Conservation (phyloP, 192 early-diverging fungal species). For the Gaertneriomyces semiglobifer region DNA sequence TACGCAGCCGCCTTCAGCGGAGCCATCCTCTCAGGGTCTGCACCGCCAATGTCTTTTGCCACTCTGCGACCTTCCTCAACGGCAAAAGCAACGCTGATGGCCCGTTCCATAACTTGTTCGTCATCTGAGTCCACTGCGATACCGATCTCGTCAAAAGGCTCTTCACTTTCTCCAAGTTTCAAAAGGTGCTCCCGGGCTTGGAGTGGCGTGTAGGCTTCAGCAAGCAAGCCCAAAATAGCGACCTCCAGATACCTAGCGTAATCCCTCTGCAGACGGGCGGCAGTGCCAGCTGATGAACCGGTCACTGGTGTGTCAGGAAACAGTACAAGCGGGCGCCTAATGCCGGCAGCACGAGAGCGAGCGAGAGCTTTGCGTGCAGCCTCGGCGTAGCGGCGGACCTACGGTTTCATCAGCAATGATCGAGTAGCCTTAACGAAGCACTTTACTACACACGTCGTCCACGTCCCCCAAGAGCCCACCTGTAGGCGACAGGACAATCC, state of each 20-base stretch:
- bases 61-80: conserved; percentile 73
- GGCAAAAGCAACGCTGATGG: conserved; percentile 53
- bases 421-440: too few species aligned
- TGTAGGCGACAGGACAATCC: conserved; percentile 72
- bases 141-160: conserved; percentile 59
- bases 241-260: conserved; percentile 72
- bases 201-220: conserved; percentile 71
- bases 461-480: conserved; percentile 68
- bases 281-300: neutral
- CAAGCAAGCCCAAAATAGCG: conserved; percentile 66
- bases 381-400: conserved; percentile 63
- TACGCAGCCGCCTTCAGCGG: conserved; percentile 69
- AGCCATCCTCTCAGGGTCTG: conserved; percentile 85
- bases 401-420: too few species aligned
- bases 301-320: conserved; percentile 54
- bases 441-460: conserved; percentile 55
- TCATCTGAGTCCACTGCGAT: conserved; percentile 35
- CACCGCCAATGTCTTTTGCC: conserved; percentile 75
- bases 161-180: conserved; percentile 35
- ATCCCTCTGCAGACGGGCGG: conserved; percentile 38
- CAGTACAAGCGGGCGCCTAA: conserved; percentile 54
- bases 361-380: conserved; percentile 65
- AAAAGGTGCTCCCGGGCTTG: conserved; percentile 72
- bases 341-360: conserved; percentile 63
- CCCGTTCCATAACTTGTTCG: conserved; percentile 36